Conservation (phyloP, 352 stramenopile genomes). For the Pythium guiyangense region DNA sequence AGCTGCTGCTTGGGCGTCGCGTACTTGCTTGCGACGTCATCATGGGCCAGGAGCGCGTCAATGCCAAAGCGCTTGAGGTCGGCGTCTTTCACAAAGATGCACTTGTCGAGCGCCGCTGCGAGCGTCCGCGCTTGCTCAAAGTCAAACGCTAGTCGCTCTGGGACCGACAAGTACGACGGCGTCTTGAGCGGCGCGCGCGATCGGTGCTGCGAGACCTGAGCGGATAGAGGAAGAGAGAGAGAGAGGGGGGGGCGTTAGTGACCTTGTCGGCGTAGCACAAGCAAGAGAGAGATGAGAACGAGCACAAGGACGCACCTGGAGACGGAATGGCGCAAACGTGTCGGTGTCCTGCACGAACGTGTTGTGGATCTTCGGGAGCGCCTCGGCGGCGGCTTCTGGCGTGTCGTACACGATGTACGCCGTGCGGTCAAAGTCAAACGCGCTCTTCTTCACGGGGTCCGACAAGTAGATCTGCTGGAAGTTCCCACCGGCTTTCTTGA, state of each 20-base stretch:
- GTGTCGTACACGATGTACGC: slow-evolving; percentile 85
- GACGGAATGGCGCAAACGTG: slow-evolving; percentile 67
- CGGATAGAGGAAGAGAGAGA: neutral
- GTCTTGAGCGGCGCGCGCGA: slow-evolving; percentile 75
- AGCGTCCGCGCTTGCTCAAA: slow-evolving; percentile 49
- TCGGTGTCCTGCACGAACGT: slow-evolving; percentile 79
- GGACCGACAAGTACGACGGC: slow-evolving; percentile 74
- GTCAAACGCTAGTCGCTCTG: slow-evolving; percentile 59
- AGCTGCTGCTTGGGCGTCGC: slow-evolving; percentile 81
- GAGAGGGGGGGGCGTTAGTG: too few species aligned
- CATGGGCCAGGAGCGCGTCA: slow-evolving; percentile 44
- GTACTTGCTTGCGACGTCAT: slow-evolving; percentile 44
- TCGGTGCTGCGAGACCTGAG: slow-evolving; percentile 61
- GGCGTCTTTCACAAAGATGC: slow-evolving; percentile 45
- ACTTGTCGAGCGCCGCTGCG: slow-evolving; percentile 52
- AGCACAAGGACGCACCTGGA: slow-evolving; percentile 29
- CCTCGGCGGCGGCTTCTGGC: slow-evolving; percentile 52
- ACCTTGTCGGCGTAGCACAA: too few species aligned
- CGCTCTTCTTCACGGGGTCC: slow-evolving; percentile 83
- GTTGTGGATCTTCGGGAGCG: slow-evolving; percentile 83
- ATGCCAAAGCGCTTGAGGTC: slow-evolving; percentile 49
- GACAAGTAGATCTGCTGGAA: slow-evolving; percentile 79
- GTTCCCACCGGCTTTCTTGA: slow-evolving; percentile 76
- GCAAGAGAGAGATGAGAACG: too few species aligned
- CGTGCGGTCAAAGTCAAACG: slow-evolving; percentile 81